Base-by-base conservation (phyloP, 495 filamentous ascomycete species). In the Pseudoneurospora amorphoporcata region DNA sequence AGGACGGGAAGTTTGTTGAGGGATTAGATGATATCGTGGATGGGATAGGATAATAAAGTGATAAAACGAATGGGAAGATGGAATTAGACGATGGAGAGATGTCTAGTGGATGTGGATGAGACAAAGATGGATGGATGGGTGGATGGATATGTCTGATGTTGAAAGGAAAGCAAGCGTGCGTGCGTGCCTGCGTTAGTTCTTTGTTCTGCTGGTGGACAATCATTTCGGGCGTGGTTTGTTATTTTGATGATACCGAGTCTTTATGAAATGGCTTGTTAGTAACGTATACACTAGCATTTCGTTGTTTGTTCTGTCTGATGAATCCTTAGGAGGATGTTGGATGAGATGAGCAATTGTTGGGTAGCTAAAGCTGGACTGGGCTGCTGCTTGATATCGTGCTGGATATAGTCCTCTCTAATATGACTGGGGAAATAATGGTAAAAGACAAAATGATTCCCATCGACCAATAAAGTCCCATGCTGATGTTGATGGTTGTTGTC, bases 1-100 rank as follows among this genome's bases (percentile, higher is more conserved):
- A 74, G 68, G 41, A 70, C 61, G n/a, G 71, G 12, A 32, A 73
- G 65, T 41, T 45, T 69, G 70, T 39, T 72, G 68, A 41, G 68
- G 14, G 41, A 72, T 71, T 65, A 65, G 14, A 35, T 35, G 0
- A 32, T 37, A 37, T 37, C 35, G 5, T 37, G 35, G 35, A 37
- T 37, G 35, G 35, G 35, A 37, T 35, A 23, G 14, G 29, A 65
- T 35, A 17, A 61, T 61, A 4, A 1, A 12, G 53, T 8, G 53
- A 65, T 65, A 8, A 32, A 23, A 16, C 0, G 53, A 16, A 35
- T 65, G 29, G 39, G 39, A 40, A 8, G 19, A 16, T 61, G 53
- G 23, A 32, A 32, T n/a, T 53, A 53, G 45, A 53, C 9, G 19
- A 53, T 47, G n/a, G 23, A 23, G 23, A 23, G 43, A 47, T 19